Conservation (phyloP, 768 basidiomycete species). For the Lactarius psammicola region DNA sequence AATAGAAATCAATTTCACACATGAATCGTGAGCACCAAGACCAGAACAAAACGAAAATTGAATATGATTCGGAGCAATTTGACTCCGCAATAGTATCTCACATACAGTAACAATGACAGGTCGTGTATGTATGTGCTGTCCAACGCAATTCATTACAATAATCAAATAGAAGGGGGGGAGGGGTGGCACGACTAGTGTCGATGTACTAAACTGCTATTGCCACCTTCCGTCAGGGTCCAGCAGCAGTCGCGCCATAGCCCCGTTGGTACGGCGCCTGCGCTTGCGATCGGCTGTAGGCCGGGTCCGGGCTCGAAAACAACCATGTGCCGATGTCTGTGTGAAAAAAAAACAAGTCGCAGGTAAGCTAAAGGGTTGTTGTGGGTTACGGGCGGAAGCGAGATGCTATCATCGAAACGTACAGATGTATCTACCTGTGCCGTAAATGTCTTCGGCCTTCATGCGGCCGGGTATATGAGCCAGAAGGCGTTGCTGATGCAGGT, state of each 20-base stretch:
- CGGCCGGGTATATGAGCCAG: conserved; percentile 89
- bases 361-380: not conserved
- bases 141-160: no score
- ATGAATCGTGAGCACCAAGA: not conserved
- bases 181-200: not conserved
- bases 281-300: not conserved
- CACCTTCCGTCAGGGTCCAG: not conserved
- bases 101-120: not conserved
- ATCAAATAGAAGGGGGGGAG: no score
- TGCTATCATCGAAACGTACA: conserved; percentile 50
- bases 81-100: not conserved
- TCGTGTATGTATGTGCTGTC: not conserved
- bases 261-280: conserved; percentile 13
- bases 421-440: conserved; percentile 70
- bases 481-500: conserved; percentile 62
- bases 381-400: not conserved
- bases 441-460: conserved; percentile 83
- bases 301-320: conserved; percentile 26
- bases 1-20: not conserved
- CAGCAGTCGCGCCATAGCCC: conserved; percentile 12
- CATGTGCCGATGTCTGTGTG: conserved; percentile 36
- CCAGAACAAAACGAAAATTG: not conserved
- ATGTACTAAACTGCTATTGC: not conserved
- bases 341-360: no score
- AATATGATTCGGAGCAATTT: not conserved